Percentiles rank a stretch among this genome's conserved stretches.
These are phyloP conservation scores for Taxillus chinensis DNA, from an alignment of 164 flowering plant species.

Conservation along the genomic window DNA sequence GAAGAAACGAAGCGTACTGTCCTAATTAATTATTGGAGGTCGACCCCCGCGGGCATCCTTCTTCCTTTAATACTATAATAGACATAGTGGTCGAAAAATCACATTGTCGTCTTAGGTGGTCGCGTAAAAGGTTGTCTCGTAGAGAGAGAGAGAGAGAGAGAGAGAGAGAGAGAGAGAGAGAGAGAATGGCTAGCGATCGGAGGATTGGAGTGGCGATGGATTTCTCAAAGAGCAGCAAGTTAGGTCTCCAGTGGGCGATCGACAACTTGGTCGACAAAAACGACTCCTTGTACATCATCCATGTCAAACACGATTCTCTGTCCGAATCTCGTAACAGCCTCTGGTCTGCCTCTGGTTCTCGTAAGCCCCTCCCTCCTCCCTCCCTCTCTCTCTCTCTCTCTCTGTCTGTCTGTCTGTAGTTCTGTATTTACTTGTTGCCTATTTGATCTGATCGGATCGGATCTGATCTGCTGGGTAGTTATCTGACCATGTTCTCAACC, in stretches of 20 bases:
- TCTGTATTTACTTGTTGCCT: not conserved
- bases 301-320: slow-evolving; percentile 23
- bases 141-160: no score
- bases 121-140: no score
- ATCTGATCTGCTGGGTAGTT: not conserved
- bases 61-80: no score
- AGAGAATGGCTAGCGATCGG: slow-evolving; percentile 31
- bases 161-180: slow-evolving; percentile 1
- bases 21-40: no score
- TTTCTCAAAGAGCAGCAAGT: slow-evolving; percentile 56
- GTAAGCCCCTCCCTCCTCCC: slow-evolving; percentile 22
- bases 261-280: slow-evolving; percentile 41
- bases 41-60: no score
- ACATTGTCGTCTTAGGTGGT: no score
- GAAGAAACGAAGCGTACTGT: no score
- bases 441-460: not conserved
- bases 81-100: no score
- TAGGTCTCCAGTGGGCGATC: slow-evolving; percentile 45
- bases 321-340: slow-evolving; percentile 35
- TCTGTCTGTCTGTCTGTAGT: not conserved
- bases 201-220: slow-evolving; percentile 56
- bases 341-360: slow-evolving; percentile 64
- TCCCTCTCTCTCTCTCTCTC: not conserved
- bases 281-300: slow-evolving; percentile 46
- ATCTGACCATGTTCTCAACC: no score